These are phyloP conservation scores for Boletus sensibilis DNA, from an alignment of 768 basidiomycete genomes.

Conservation along the genomic window DNA sequence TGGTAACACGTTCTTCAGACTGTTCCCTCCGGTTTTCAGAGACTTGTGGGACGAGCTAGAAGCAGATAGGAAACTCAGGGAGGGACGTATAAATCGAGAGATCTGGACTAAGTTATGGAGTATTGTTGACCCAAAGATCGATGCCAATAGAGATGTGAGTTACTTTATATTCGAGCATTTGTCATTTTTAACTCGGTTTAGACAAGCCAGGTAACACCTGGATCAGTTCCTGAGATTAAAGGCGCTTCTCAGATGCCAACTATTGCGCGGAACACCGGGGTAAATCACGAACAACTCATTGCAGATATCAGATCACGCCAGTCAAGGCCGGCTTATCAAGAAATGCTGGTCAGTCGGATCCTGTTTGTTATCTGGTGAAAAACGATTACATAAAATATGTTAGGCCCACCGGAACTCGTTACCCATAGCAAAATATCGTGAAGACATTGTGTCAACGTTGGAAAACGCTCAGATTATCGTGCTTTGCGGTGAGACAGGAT, in stretches of 20 bases:
- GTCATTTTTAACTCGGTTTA: slow-evolving; percentile 9
- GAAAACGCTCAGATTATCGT: slow-evolving; percentile 82
- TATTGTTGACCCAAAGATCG: slow-evolving; percentile 65
- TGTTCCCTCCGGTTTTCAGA: slow-evolving; percentile 79
- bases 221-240: slow-evolving; percentile 20
- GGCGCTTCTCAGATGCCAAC: slow-evolving; percentile 5
- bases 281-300: slow-evolving; percentile 51
- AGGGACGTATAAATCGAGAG: slow-evolving; percentile 62
- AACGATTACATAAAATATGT: not conserved
- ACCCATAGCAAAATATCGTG: slow-evolving; percentile 83
- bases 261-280: slow-evolving; percentile 10
- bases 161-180: not conserved
- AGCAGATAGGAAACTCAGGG: slow-evolving; percentile 51
- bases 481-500: slow-evolving; percentile 80
- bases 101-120: slow-evolving; percentile 68
- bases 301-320: slow-evolving; percentile 61
- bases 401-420: slow-evolving; percentile 74
- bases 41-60: slow-evolving; percentile 94
- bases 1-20: slow-evolving; percentile 65
- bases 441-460: slow-evolving; percentile 67
- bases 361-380: not conserved
- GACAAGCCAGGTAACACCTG: slow-evolving; percentile 19
- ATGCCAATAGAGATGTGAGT: slow-evolving; percentile 42
- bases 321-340: slow-evolving; percentile 67
- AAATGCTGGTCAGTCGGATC: slow-evolving; percentile 79